Conservation (phyloP, 108 stramenopile genomes). For the Nitzschia sp. region DNA sequence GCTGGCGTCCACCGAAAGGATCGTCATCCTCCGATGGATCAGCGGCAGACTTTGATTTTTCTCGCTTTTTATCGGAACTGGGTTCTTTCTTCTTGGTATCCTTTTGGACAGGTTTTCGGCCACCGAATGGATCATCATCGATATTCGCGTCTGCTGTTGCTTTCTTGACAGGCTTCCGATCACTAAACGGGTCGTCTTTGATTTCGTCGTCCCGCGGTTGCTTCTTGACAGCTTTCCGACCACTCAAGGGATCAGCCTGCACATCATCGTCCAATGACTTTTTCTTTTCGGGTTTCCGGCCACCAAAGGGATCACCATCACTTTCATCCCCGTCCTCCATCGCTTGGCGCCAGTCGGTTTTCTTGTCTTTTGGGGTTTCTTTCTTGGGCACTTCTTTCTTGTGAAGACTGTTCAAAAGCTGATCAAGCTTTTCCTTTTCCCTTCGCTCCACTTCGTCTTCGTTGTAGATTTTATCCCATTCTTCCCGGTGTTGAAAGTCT, state of each 20-base stretch:
- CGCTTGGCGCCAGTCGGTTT: slow-evolving; percentile 5
- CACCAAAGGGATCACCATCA: slow-evolving; percentile 6
- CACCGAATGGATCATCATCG: slow-evolving; percentile 6
- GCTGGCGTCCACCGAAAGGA: slow-evolving; percentile 9
- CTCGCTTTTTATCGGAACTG: no score
- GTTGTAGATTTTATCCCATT: slow-evolving; percentile 12
- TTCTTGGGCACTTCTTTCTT: slow-evolving; percentile 2
- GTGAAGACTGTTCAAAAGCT: slow-evolving; percentile 14
- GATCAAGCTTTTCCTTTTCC: slow-evolving; percentile 31
- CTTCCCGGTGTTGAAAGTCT: not conserved
- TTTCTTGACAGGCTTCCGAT: not conserved
- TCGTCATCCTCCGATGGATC: not conserved
- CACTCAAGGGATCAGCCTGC: no score
- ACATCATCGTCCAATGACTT: not conserved
- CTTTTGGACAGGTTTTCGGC: not conserved
- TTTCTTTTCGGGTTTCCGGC: not conserved
- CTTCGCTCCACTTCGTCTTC: slow-evolving; percentile 22
- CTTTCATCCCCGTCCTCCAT: slow-evolving; percentile 4
- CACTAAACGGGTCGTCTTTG: not conserved
- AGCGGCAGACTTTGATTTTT: not conserved
- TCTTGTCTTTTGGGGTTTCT: slow-evolving; percentile 4
- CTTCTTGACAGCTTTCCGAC: no score
- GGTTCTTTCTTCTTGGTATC: not conserved
- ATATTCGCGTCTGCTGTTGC: not conserved
- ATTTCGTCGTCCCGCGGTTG: no score